Base-by-base conservation (phyloP, 768 basidiomycete species). In the Solioccasus polychromus region DNA sequence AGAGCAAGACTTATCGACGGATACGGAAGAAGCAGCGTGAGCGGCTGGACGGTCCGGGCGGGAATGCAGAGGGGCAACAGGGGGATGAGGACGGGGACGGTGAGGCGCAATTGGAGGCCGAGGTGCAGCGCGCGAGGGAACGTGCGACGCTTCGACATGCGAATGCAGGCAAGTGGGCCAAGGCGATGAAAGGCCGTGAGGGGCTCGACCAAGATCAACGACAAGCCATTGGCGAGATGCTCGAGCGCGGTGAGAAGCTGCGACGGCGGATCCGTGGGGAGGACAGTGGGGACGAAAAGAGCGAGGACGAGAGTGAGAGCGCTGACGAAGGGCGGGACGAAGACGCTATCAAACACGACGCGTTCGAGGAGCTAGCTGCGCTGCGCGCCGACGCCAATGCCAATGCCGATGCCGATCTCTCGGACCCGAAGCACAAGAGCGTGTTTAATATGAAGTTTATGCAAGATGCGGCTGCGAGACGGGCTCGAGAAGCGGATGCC, bases 401-500 rank as follows among this genome's bases (percentile, higher is more conserved):
- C 3, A 59, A 55, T 24, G 73, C 65, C 9, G 64, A 63, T 11
- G 61, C 50, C 3, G 59, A 55, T 24, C 54, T 44, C 7, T 35
- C 45, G 12, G 60, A 52, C 12, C 47, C 52, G 36, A 67, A 69
- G 58, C 78, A 72, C 39, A 88, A 85, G 67, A 80, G 88, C 49
- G 76, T 97, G 9, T 88, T 96, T 62, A 77, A 81, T 52, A 97
- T 98, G 96, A 97, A 96, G 69, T 99, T 98, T 68, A 99, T 99
- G 95, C 85, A 88, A 64, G 86, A 93, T 36, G 94, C 92, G 0
- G 83, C 87, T 71, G 79, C 79, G 5, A 74, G 90, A 52, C 77
- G 83, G 77, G 54, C 70, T 63, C 58, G 20, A 8, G 72, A 74
- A 42, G 80, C 78, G 1, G 73, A 83, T 47, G 74, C 74, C 45